phyloP scores from a whole-genome alignment of 1,284 basidiomycete genomes.

The Trichosporon sp. region DNA sequence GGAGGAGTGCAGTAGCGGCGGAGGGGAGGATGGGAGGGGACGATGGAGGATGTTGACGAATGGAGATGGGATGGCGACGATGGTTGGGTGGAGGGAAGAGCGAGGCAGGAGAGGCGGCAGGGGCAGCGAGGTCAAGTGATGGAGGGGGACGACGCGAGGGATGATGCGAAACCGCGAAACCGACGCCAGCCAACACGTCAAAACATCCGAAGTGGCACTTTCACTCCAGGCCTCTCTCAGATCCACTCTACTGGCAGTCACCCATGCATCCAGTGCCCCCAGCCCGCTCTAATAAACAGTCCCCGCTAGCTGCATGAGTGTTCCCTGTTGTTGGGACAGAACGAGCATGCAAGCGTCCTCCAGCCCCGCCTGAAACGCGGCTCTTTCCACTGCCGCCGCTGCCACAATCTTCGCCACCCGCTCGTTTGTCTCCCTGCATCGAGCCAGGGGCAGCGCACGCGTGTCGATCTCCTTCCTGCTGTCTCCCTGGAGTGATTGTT shows the following conservation, averaged over 20 bases:
- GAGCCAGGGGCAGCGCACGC: not conserved
- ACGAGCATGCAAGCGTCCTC: not conserved
- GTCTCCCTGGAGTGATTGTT: not conserved
- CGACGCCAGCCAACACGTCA: not conserved
- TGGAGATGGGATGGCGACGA: not conserved
- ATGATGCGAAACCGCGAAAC: not conserved
- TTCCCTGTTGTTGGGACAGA: not conserved
- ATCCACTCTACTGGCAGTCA: not conserved
- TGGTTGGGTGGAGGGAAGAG: not conserved
- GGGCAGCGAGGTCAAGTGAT: not conserved
- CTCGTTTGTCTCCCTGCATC: not conserved
- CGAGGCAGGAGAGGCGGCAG: not conserved
- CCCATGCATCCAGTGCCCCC: not conserved
- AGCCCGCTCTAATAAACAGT: not conserved
- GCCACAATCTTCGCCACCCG: not conserved
- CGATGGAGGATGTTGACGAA: not conserved
- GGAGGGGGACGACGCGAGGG: not conserved
- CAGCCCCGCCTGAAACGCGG: not conserved
- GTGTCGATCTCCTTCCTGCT: not conserved
- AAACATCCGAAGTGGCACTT: constrained; percentile 3
- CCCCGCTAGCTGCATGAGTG: too few species aligned
- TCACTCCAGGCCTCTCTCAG: not conserved
- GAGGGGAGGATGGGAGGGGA: not conserved
- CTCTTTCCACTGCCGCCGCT: too few species aligned
- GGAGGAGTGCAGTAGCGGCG: not conserved